Percentiles rank a stretch among this genome's conserved stretches.
phyloP scores from a whole-genome alignment of 2,329 filamentous ascomycete species.

The Thielaviopsis cerberus region DNA sequence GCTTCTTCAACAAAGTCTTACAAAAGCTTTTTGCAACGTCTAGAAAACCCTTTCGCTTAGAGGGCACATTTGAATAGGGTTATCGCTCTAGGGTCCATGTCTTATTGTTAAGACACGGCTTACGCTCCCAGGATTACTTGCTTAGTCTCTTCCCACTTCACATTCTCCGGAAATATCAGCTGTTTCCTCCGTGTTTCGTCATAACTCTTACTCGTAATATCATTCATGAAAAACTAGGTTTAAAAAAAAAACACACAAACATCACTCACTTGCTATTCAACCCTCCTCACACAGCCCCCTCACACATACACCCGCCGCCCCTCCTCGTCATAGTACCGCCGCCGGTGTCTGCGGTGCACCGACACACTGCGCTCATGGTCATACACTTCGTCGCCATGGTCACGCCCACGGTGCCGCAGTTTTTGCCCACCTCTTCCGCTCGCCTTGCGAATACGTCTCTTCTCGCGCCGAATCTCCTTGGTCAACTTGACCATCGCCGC shows the following conservation, averaged over 20 bases:
- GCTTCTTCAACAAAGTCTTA: no score
- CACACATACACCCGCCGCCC: not conserved
- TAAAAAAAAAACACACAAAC: not conserved
- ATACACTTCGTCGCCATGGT: not conserved
- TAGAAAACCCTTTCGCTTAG: no score
- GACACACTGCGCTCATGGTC: not conserved
- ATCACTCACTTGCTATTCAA: no score
- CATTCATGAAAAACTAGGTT: not conserved
- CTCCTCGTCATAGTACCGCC: no score
- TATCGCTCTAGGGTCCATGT: not conserved
- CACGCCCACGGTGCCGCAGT: not conserved
- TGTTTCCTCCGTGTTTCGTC: not conserved
- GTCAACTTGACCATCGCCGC: conserved; percentile 2
- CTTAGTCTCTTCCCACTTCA: not conserved
- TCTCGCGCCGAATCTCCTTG: conserved; percentile 7
- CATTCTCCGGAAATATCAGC: not conserved
- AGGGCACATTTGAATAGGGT: no score
- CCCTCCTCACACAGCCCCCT: not conserved
- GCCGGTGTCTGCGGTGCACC: not conserved
- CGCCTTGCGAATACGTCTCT: not conserved
- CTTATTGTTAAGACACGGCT: not conserved
- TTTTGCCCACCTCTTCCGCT: not conserved
- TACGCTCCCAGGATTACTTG: not conserved
- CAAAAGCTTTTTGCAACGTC: not conserved
- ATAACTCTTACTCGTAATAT: not conserved